Base-by-base conservation (phyloP, 2,329 filamentous ascomycete species). In the Xylariaceae sp. region DNA sequence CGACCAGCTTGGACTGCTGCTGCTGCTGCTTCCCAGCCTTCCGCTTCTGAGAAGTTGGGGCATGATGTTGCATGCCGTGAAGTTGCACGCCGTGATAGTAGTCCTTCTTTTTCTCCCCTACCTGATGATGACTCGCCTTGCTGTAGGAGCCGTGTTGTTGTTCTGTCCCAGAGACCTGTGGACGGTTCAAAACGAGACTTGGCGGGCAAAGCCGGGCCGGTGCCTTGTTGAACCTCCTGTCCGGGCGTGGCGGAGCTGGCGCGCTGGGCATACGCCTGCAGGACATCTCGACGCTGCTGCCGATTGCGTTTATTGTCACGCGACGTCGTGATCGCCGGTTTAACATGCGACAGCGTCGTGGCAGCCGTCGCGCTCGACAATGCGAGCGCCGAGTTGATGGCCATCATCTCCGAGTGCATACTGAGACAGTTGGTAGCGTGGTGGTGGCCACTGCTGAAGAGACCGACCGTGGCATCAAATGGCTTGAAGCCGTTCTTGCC, bases 381-480 rank as follows among this genome's bases (percentile, higher is more conserved):
- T 39, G 71, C 66, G 47, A 79, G 71, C 41, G 76, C 76, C 28
- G 73, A 74, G 60, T 75, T 73, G 61, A 81, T 77, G 28, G 77
- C 77, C 75, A 79, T 79, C 76, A 80, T 80, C 69, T 80, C 77
- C 4, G 74, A 74, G 59, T 81, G 77, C 75, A 81, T 78, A 14
- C 71, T 76, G 16, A 81, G 67, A 10, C 72, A 70, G 31, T 67
- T 66, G 56, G 76, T 76, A 48, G 69, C 67, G 34, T 48, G 45
- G 31, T 68, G 63, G 49, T 68, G 66, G 16, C 71, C 71, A 34
- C 66, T 66, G 41, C 67, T 64, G 34, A 18, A 31, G 7, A 63
- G 61, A 51, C 61, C 59, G 60, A 74, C 72, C 49, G 72, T 73
- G 2, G 66, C 66, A 42, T 69, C 69, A 56, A 76, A 75, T 4